Base-by-base conservation (phyloP, 495 filamentous ascomycete genomes). In the Rostrohypoxylon terebratum region DNA sequence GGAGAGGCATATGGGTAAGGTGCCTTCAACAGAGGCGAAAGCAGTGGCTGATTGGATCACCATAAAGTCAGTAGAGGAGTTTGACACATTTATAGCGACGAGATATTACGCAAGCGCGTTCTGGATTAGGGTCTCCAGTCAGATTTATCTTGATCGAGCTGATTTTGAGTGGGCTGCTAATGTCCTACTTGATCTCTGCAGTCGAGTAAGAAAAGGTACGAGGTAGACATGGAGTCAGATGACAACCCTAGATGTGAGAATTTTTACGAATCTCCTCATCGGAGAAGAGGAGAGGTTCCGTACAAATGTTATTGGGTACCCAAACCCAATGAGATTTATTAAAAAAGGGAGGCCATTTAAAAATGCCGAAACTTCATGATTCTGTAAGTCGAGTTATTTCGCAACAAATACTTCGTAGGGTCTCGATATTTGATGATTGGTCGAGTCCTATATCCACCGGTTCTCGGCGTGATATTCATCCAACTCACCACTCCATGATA, bases 91-190 rank as follows among this genome's bases (percentile, higher is more conserved):
- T 78, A 81, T 95, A 57, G 84, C 90, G 0, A 78, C 92, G 6
- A 89, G 87, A 67, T 81, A 81, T 10, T 91, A 94, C 78, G 82
- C 79, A 1, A 86, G 85, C 3, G 80, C 79, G 42, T 87, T 89
- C 77, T 97, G 92, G 92, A 82, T 84, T 4, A 81, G 95, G 45
- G 71, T 97, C 28, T 93, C 90, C 75, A 92, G 85, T 23, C 93
- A 97, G 85, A 83, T 94, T 0, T 98, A 93, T 78, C 78, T 97
- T 55, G 93, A 93, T 42, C 74, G 86, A 59, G 83, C 81, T 2
- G 94, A 97, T 82, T 97, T 97, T 73, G 88, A 91, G 77, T 92
- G 89, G 88, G 85, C 85, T 20, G 93, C 82, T 1, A 73, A 81
- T 58, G 80, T 87, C 28, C 71, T 96, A 69, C 86, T 87, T 77